A percentile compares a stretch with the other conserved stretches of the same genome.
phyloP scores from a whole-genome alignment of 768 basidiomycete species.

The Xerocomellus chrysenteron region DNA sequence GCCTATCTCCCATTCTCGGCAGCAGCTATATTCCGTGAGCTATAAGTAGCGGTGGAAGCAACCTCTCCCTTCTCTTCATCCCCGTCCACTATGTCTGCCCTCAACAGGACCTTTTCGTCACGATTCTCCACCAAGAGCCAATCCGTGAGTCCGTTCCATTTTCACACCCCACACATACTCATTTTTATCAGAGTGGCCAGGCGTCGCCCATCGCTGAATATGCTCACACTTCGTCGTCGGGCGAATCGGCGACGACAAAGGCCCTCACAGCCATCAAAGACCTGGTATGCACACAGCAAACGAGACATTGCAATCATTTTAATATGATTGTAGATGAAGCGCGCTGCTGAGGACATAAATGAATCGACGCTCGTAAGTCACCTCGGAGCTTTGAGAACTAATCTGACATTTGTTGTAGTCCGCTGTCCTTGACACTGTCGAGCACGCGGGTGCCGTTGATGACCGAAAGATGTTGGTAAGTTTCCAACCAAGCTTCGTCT shows the following conservation, averaged over 20 bases:
- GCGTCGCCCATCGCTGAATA: conserved; percentile 15
- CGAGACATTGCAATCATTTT: not conserved
- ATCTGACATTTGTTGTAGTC: conserved; percentile 37
- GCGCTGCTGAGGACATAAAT: conserved; percentile 31
- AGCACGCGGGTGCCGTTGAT: conserved; percentile 62
- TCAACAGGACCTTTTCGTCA: conserved; percentile 30
- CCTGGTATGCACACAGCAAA: conserved; percentile 16
- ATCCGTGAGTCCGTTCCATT: conserved; percentile 17
- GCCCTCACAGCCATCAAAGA: conserved; percentile 31
- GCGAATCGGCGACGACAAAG: conserved; percentile 21
- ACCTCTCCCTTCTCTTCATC: not conserved
- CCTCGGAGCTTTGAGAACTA: not conserved
- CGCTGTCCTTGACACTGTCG: conserved; percentile 58
- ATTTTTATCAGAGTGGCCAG: conserved; percentile 5
- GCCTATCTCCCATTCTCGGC: conserved; percentile 16
- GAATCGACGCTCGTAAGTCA: conserved; percentile 27
- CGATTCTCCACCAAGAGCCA: conserved; percentile 31
- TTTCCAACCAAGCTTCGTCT: conserved; percentile 1
- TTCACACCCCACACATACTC: not conserved
- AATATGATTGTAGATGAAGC: conserved; percentile 23
- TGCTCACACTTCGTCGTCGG: not conserved
- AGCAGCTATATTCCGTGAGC: not conserved
- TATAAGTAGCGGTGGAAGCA: conserved; percentile 27
- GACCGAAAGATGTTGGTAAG: conserved; percentile 76
- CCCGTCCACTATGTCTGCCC: conserved; percentile 24